Conservation (phyloP, 148 eudicot genomes). For the Dysphania ambrosioides region DNA sequence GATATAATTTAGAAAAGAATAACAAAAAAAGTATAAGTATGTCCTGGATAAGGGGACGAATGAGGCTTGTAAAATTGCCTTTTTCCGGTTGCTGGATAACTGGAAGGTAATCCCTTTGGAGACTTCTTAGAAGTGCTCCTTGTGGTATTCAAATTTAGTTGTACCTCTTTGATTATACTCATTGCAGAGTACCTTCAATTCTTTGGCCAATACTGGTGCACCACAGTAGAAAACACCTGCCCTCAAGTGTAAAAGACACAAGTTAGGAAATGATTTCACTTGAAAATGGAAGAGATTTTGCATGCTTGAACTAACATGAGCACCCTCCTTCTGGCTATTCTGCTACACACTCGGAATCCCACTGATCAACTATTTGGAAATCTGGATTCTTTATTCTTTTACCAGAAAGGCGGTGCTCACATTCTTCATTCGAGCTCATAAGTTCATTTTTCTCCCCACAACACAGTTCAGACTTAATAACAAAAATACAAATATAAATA, state of each 20-base stretch:
- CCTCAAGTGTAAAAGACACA: slow-evolving; percentile 16
- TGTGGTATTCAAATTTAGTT: slow-evolving; percentile 90
- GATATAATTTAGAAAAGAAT: slow-evolving; percentile 1
- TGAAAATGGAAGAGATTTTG: background rate
- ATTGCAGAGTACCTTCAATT: slow-evolving; percentile 59
- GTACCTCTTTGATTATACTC: slow-evolving; percentile 83
- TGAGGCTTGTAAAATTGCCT: slow-evolving; percentile 2
- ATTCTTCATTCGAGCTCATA: background rate
- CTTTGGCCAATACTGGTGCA: slow-evolving; percentile 65
- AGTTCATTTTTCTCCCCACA: no score
- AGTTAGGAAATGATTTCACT: background rate
- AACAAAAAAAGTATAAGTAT: slow-evolving; percentile 11
- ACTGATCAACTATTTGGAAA: no score
- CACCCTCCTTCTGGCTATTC: no score
- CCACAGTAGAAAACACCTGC: slow-evolving; percentile 98
- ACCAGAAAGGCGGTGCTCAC: background rate
- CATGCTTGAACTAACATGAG: no score
- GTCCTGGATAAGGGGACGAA: background rate
- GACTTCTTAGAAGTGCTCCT: slow-evolving; percentile 68
- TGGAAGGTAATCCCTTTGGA: slow-evolving; percentile 7
- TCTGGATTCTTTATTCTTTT: background rate
- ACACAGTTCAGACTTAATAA: no score
- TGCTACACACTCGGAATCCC: no score
- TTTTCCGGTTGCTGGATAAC: slow-evolving; percentile 4
- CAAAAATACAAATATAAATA: no score